phyloP scores from a whole-genome alignment of 495 filamentous ascomycete genomes.

The Cercophora scortea region DNA sequence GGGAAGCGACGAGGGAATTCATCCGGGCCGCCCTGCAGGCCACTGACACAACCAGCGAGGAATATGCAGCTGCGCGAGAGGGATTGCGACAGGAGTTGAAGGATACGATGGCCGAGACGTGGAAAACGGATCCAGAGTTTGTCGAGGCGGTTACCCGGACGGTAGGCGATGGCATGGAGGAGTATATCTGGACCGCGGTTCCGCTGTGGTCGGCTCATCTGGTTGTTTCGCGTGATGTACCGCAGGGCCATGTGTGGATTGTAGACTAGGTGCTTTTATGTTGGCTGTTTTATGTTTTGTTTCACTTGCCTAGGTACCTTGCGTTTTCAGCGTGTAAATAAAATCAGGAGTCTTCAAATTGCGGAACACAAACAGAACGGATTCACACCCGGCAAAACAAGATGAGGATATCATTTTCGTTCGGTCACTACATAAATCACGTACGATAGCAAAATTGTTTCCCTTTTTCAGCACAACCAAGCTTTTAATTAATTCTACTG shows the following conservation, averaged over 20 bases:
- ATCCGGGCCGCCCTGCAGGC: not conserved
- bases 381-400: no score
- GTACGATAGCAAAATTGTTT: no score
- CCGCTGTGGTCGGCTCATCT: not conserved
- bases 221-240: not conserved
- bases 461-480: no score
- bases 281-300: no score
- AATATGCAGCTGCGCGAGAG: not conserved
- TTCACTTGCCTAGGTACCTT: no score
- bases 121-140: not conserved
- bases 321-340: no score
- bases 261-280: not conserved
- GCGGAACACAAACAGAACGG: no score
- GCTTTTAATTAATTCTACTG: no score
- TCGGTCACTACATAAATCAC: no score
- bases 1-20: conserved; percentile 1
- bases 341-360: no score
- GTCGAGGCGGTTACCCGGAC: not conserved
- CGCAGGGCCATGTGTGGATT: not conserved
- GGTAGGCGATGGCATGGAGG: conserved; percentile 1
- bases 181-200: conserved; percentile 5
- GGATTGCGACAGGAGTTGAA: not conserved
- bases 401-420: no score
- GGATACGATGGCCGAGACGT: not conserved
- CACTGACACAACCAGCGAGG: not conserved